Percentiles rank a stretch among this genome's conserved stretches.
Conservation (phyloP, 2,329 filamentous ascomycete species). For the Fusarium kyushuense region DNA sequence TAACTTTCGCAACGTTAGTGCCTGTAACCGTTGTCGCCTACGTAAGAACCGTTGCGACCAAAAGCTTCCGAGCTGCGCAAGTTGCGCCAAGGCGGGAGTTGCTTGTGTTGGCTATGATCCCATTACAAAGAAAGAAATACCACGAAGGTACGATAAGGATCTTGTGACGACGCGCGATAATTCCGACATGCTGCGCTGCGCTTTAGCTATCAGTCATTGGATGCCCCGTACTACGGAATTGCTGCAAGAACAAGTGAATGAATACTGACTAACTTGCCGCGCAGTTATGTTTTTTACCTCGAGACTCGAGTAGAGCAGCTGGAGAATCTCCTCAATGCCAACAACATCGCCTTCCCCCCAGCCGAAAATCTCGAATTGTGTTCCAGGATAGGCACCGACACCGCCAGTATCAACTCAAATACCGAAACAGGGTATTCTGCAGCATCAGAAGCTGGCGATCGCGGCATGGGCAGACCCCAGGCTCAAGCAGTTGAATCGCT, state of each 20-base stretch:
- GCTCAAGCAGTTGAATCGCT: constrained; percentile 51
- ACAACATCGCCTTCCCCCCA: constrained; percentile 78
- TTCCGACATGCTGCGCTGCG: neutral
- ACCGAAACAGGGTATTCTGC: constrained; percentile 52
- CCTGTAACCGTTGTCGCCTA: constrained; percentile 91
- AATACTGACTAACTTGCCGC: constrained; percentile 45
- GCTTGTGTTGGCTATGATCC: constrained; percentile 96
- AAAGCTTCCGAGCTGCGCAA: constrained; percentile 87
- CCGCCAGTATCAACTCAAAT: constrained; percentile 48
- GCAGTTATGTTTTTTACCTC: constrained; percentile 92
- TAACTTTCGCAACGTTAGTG: constrained; percentile 88
- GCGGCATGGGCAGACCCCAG: constrained; percentile 45
- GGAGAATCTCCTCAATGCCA: constrained; percentile 77
- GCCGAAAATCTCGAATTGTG: constrained; percentile 76
- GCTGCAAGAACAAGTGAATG: neutral
- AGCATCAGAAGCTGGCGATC: constrained; percentile 50
- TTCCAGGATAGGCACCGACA: constrained; percentile 61
- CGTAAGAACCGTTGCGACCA: constrained; percentile 97
- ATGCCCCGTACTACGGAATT: neutral
- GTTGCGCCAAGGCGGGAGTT: constrained; percentile 92
- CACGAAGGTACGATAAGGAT: constrained; percentile 77
- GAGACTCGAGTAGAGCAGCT: constrained; percentile 88
- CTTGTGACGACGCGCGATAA: constrained; percentile 19
- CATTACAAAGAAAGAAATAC: constrained; percentile 95
- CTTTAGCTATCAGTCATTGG: neutral